Evolutionary conservation across 257 asterid genomes (phyloP), one percentile per base, ranked within the genome.

Genomic region (Voacanga thouarsii): DNA sequence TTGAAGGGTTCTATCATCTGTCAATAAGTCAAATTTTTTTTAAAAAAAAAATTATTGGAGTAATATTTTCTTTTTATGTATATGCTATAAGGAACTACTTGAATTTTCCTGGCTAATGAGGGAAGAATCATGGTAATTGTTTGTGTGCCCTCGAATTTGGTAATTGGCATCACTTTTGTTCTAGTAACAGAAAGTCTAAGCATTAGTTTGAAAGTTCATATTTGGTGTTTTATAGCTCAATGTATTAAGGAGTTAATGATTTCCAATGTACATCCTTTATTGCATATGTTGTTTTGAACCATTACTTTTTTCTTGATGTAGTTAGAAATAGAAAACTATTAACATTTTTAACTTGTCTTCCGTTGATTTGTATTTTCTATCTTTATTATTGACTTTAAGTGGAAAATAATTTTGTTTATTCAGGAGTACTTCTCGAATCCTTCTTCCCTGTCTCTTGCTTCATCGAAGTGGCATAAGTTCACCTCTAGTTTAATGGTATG

Each of bases 351-450:
- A 24, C n/a, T 72, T 51, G 44, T 50, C 44, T 26, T 15, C 37
- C 2, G 18, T 30, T 77, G 44, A 57, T 57, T 30, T 10, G 57
- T n/a, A 26, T 68, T 47, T 68, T 37, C 43, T 28, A 68, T 79
- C 73, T 70, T 39, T 78, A 12, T 53, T 53, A 45, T 76, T 63
- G 16, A 19, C 26, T 55, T 55, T 66, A 30, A 0, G 37, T 59
- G n/a, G 44, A 64, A 56, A 50, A 18, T 43, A 24, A 75, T 18
- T 64, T 70, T 77, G 59, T 51, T 74, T 49, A 33, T 81, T 80
- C 91, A 95, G 99, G 99, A 95, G 75, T 85, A 84, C 86, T 95
- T 93, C 77, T 93, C 96, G 79, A 93, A 89, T 87, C 98, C 99
- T 50, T 85, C 96, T 75, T 86, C 97, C 73, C 89, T 95, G 75